Percentiles rank a stretch among this genome's conserved stretches.
Evolutionary conservation across 169 alveolate species (phyloP).

Genomic region (Eimeria sp.): DNA sequence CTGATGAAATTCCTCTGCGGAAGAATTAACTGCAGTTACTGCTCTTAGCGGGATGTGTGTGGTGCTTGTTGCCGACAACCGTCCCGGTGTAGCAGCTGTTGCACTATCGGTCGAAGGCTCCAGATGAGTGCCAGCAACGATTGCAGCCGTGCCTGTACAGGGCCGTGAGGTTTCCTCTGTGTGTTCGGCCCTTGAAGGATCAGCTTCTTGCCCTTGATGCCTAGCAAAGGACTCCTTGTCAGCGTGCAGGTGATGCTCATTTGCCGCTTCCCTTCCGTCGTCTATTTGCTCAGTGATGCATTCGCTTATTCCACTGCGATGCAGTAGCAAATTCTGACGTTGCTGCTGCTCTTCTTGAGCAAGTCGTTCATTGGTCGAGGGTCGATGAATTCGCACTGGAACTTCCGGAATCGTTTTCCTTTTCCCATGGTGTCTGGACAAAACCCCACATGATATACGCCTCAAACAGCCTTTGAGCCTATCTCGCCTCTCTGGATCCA

Average conservation of each 20-base stretch:
- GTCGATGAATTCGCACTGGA: neutral
- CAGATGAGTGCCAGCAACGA: slow-evolving; percentile 4
- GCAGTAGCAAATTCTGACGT: slow-evolving; percentile 17
- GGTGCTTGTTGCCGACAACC: slow-evolving; percentile 18
- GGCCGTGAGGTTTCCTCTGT: neutral
- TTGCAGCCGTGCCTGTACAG: neutral
- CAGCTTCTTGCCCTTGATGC: neutral
- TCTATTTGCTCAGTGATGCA: slow-evolving; percentile 34
- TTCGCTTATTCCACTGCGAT: slow-evolving; percentile 39
- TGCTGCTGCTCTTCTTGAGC: slow-evolving; percentile 26
- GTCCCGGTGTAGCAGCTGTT: slow-evolving; percentile 12
- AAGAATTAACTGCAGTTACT: neutral
- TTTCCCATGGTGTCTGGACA: neutral
- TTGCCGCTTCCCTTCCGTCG: neutral
- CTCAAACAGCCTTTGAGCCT: slow-evolving; percentile 10
- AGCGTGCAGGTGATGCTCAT: neutral
- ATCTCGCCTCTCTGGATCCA: neutral
- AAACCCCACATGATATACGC: neutral
- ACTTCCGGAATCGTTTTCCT: neutral
- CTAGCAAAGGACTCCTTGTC: neutral
- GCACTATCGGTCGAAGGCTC: slow-evolving; percentile 12
- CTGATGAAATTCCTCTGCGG: neutral
- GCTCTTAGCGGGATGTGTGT: neutral
- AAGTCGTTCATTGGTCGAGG: neutral
- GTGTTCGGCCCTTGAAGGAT: neutral